phyloP scores from a whole-genome alignment of 2,329 filamentous ascomycete genomes.

The Paracoccidioides brasiliensis region DNA sequence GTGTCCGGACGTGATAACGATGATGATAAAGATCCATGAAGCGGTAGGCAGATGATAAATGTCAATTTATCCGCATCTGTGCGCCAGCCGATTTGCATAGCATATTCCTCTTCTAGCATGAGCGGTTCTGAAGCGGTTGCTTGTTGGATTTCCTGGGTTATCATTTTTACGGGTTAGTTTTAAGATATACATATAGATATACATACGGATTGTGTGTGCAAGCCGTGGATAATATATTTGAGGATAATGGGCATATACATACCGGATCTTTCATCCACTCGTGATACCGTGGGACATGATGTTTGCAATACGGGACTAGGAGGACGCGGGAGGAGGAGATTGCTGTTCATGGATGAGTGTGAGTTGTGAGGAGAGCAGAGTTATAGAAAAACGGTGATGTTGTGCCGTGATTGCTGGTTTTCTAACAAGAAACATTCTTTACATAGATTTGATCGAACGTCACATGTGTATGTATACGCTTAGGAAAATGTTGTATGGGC shows the following conservation, averaged over 20 bases:
- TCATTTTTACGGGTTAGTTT: constrained; percentile 1
- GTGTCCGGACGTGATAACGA: not conserved
- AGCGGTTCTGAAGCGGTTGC: constrained; percentile 82
- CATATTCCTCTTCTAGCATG: constrained; percentile 67
- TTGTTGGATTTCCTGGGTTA: constrained; percentile 54
- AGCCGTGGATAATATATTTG: not conserved
- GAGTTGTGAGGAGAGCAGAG: not conserved
- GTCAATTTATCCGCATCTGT: constrained; percentile 74
- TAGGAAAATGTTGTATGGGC: no score
- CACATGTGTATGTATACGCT: no score
- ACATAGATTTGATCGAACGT: no score
- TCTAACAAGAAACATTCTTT: no score
- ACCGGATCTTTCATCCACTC: constrained; percentile 81
- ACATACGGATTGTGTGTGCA: not conserved
- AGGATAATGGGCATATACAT: constrained; percentile 9
- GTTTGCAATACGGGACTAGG: constrained; percentile 69
- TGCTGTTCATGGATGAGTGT: constrained; percentile 39
- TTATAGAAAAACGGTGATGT: not conserved
- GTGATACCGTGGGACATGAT: constrained; percentile 75
- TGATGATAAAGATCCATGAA: constrained; percentile 3
- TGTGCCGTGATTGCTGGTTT: no score
- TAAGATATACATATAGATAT: not conserved
- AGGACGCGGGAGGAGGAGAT: constrained; percentile 53
- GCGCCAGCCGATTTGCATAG: constrained; percentile 84
- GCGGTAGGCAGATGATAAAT: constrained; percentile 63